These are phyloP conservation scores for Gonapodya prolifera DNA, from an alignment of 192 early-diverging fungal species.

Conservation along the genomic window DNA sequence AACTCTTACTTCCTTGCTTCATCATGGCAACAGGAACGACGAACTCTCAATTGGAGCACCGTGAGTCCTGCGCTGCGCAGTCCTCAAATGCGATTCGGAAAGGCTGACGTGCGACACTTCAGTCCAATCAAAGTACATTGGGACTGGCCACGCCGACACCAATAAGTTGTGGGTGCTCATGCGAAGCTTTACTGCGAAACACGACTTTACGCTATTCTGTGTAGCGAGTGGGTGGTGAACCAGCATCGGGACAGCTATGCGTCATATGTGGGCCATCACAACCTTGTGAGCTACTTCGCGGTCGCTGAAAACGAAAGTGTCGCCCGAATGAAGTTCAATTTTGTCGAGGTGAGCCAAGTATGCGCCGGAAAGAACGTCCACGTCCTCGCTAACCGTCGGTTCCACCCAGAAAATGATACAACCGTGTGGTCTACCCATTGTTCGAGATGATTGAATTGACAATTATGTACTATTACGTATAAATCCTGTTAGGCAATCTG, in stretches of 20 bases:
- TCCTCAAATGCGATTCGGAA: neutral
- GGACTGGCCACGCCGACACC: conserved; percentile 85
- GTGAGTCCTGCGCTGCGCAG: conserved; percentile 22
- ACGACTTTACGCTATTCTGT: neutral
- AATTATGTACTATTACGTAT: neutral
- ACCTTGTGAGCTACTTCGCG: conserved; percentile 65
- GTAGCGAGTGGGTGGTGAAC: conserved; percentile 75
- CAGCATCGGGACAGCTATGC: conserved; percentile 74
- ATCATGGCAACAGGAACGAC: no score
- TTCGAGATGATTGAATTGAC: conserved; percentile 20
- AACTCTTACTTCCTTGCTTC: no score
- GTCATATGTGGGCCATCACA: conserved; percentile 62
- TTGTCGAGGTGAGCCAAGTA: conserved; percentile 55
- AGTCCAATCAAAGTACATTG: conserved; percentile 78
- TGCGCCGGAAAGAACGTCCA: no score
- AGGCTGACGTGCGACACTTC: neutral
- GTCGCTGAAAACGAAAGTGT: conserved; percentile 79
- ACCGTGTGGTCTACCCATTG: conserved; percentile 45
- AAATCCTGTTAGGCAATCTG: neutral
- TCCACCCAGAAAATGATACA: conserved; percentile 49
- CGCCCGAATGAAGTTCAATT: conserved; percentile 55
- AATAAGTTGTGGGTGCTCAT: conserved; percentile 56
- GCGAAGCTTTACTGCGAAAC: neutral
- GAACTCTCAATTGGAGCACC: conserved; percentile 53
- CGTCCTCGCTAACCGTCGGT: no score